Percentiles rank a stretch among this genome's conserved stretches.
Conservation (phyloP, 2,329 filamentous ascomycete species). For the Cytospora piceicola region DNA sequence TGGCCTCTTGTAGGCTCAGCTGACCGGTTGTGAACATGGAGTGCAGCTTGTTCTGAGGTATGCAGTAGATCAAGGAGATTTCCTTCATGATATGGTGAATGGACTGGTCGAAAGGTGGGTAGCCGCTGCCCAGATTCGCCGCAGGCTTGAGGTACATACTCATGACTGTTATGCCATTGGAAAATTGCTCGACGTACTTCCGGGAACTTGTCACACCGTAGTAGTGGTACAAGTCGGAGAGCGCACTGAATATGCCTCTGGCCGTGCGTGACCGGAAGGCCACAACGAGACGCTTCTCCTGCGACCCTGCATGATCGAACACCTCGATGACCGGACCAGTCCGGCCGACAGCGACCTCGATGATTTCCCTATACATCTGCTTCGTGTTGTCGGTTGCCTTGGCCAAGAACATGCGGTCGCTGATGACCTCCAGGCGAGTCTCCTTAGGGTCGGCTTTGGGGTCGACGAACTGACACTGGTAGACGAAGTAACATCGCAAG, state of each 20-base stretch:
- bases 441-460: constrained; percentile 75
- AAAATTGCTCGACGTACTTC: constrained; percentile 99
- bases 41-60: constrained; percentile 97
- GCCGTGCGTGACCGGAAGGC: constrained; percentile 94
- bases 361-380: constrained; percentile 92
- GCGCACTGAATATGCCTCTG: constrained; percentile 88
- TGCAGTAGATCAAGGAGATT: constrained; percentile 93
- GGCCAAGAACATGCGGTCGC: constrained; percentile 90
- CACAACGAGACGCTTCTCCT: constrained; percentile 92
- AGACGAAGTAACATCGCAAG: constrained; percentile 97
- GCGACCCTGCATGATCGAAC: constrained; percentile 89
- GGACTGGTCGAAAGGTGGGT: constrained; percentile 86
- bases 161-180: constrained; percentile 96
- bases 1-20: constrained; percentile 92
- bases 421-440: constrained; percentile 87
- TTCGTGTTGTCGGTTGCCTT: constrained; percentile 97
- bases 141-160: constrained; percentile 88
- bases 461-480: constrained; percentile 89
- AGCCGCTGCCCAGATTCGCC: constrained; percentile 57
- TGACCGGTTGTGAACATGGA: constrained; percentile 82
- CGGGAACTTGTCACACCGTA: constrained; percentile 94
- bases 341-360: constrained; percentile 79
- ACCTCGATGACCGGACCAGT: constrained; percentile 97
- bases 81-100: constrained; percentile 99
- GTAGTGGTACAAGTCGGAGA: constrained; percentile 98